Evolutionary conservation across 345 rosid genomes (phyloP), one percentile per base, ranked within the genome.

Genomic region (Salix purpurea): DNA sequence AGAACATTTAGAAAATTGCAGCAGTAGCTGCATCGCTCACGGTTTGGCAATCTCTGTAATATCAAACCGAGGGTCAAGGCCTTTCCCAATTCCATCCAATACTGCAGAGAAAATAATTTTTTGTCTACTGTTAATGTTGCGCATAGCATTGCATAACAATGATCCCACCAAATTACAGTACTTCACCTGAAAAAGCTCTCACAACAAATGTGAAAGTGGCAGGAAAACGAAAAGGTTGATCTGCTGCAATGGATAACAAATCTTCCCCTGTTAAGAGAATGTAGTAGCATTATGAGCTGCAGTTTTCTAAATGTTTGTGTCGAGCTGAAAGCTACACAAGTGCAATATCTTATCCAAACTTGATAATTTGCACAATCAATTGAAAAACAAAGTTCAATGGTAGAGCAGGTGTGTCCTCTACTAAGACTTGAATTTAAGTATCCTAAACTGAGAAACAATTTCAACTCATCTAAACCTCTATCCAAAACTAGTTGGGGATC

Each of bases 161-260:
- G 5, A 76, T 80, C 19, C 58, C 54, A 71, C 68, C 36, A 44
- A 52, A 69, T 65, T 68, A 18, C 37, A 67, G 24, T 26, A 70
- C 18, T 46, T 74, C 79, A 95, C 99, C 98, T 86, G 99, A 93
- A 90, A 96, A 96, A 76, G 99, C 93, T 90, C 99, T 89, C 73
- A 96, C 99, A 77, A 96, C 98, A 85, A 95, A 96, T 74, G 99
- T 96, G 83, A 96, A 96, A 39, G 98, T 96, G 81, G 99, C 98
- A 7, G 98, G 98, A 82, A 96, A 96, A 74, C 99, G 89, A 74
- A 96, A 96, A 80, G 99, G 99, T 83, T 96, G 99, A 86, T 96
- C 99, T 67, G 94, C 93, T 23, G 98, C 97, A 84, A 96, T 93
- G 82, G 99, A 83, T 83, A 96, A 86, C 68, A 96, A 85, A 84